These are phyloP conservation scores for Penicillium sp. DNA, from an alignment of 2,329 filamentous ascomycete genomes.

Conservation along the genomic window DNA sequence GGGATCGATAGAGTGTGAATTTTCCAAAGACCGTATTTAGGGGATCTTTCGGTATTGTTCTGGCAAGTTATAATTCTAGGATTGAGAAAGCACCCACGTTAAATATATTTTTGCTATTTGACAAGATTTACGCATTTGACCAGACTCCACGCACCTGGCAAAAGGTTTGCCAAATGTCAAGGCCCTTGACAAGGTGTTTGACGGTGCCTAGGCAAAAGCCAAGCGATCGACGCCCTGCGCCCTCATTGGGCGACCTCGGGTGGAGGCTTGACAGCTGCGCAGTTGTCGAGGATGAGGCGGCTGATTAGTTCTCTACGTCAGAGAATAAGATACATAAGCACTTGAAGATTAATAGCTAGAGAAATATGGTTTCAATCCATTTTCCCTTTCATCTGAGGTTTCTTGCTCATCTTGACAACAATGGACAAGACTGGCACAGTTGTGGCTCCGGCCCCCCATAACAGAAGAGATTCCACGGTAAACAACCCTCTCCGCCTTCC, in stretches of 20 bases:
- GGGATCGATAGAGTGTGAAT: not conserved
- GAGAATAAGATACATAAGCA: no score
- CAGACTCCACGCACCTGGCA: not conserved
- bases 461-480: not conserved
- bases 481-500: no score
- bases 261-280: not conserved
- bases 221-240: not conserved
- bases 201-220: not conserved
- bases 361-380: no score
- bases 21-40: no score
- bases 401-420: not conserved
- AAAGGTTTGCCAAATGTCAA: not conserved
- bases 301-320: not conserved
- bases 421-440: not conserved
- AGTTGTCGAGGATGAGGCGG: not conserved
- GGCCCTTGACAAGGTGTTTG: not conserved
- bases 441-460: not conserved
- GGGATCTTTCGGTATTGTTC: no score
- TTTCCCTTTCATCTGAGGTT: no score
- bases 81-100: not conserved
- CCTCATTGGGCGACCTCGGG: not conserved
- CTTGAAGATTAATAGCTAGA: not conserved
- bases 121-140: no score
- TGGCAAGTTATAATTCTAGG: not conserved
- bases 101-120: not conserved